A percentile compares a stretch with the other conserved stretches of the same genome.
Conservation (phyloP, 805 yeast species). For the Starmerella powellii region DNA sequence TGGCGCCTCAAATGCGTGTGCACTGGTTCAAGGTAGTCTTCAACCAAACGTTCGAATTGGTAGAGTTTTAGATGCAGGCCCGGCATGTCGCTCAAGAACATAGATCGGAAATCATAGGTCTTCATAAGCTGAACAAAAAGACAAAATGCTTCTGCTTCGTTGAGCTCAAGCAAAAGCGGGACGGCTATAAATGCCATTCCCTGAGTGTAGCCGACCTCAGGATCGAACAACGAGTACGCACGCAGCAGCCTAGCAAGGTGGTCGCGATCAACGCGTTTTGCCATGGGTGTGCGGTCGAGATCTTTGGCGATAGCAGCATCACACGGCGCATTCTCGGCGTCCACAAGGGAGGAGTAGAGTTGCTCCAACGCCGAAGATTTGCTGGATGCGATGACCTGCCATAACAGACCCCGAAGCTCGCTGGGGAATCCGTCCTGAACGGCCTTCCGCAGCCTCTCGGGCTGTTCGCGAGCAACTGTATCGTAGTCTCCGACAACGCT, state of each 20-base stretch:
- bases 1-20: constrained; percentile 68
- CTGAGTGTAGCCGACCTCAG: constrained; percentile 94
- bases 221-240: constrained; percentile 74
- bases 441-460: constrained; percentile 46
- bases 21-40: constrained; percentile 59
- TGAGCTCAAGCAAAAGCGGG: constrained; percentile 70
- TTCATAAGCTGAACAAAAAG: constrained; percentile 72
- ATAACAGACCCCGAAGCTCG: constrained; percentile 74
- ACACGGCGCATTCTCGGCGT: constrained; percentile 44
- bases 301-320: constrained; percentile 73
- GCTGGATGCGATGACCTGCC: constrained; percentile 81
- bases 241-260: constrained; percentile 65
- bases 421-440: constrained; percentile 71
- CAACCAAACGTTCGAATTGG: constrained; percentile 81
- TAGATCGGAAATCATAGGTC: constrained; percentile 62
- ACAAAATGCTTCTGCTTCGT: constrained; percentile 75
- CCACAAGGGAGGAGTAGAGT: constrained; percentile 38
- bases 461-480: constrained; percentile 48
- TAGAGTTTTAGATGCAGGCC: constrained; percentile 76
- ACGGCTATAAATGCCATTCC: constrained; percentile 93
- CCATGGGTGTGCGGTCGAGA: constrained; percentile 72
- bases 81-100: constrained; percentile 84
- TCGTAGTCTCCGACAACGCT: constrained; percentile 65
- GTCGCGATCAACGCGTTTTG: constrained; percentile 43
- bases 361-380: constrained; percentile 54